These are phyloP conservation scores for Sparassis latifolia DNA, from an alignment of 1,284 basidiomycete genomes.

Conservation along the genomic window DNA sequence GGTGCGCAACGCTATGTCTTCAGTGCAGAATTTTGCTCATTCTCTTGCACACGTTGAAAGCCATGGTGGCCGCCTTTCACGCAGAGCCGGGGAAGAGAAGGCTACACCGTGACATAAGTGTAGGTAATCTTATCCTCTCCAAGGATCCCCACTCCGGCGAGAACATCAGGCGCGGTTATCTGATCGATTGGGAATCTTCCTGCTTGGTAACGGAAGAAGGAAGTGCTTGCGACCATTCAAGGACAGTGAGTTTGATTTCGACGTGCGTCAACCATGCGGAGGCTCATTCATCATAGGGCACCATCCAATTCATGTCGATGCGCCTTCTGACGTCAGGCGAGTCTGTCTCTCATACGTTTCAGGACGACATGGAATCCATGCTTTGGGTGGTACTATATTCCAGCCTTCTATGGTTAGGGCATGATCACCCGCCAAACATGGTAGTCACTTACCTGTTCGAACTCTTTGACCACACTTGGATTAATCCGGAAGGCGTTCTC, in stretches of 20 bases:
- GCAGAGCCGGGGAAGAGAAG: not conserved
- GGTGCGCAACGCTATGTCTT: not conserved
- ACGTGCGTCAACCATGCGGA: not conserved
- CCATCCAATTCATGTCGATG: not conserved
- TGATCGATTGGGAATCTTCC: not conserved
- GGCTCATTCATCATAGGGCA: not conserved
- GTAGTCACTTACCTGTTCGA: not conserved
- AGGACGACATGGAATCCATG: conserved; percentile 1
- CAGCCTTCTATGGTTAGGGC: not conserved
- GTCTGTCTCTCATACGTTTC: not conserved
- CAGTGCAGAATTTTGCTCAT: not conserved
- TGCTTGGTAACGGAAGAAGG: not conserved
- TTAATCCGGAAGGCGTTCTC: not conserved
- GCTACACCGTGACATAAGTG: not conserved
- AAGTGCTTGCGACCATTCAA: not conserved
- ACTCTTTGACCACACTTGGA: not conserved
- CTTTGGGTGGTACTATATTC: not conserved
- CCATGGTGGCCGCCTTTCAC: not conserved
- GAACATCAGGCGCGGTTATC: not conserved
- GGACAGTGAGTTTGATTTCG: not conserved
- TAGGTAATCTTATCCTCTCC: not conserved
- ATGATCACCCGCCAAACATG: not conserved
- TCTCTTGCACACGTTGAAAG: not conserved
- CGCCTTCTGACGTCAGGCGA: not conserved
- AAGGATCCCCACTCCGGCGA: not conserved